Base-by-base conservation (phyloP, 1,284 basidiomycete genomes). In the Stygiomarasmius scandens region DNA sequence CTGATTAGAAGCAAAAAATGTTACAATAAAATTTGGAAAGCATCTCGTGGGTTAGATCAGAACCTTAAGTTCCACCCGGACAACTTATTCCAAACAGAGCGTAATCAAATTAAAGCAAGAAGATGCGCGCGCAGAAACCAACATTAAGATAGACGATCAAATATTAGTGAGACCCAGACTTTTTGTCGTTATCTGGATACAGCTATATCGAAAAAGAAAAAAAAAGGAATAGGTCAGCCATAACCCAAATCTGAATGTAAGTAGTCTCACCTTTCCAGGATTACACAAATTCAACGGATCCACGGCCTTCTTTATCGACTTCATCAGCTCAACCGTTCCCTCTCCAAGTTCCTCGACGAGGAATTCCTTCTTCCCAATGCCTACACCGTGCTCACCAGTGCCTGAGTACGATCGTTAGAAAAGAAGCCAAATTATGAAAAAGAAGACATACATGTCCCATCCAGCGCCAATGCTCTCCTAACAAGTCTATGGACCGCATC, bases 221-320 rank as follows among this genome's bases (percentile, higher is more conserved):
- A 32, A 12, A 32, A 32, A 6, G 12, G 29, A 32, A 12, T 32
- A 6, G 12, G 29, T 32, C 29, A 32, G 5, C 29, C 6, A 32
- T 6, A 32, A 32, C 29, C 5, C 29, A 32, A 32, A 32, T 6
- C 6, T 6, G 12, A 32, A 32, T 6, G 29, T 5, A 32, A 32
- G 38, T 54, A 24, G 49, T 14, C 32, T 60, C 58, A 83, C 87
- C 79, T 93, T 93, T 36, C 88, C 89, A 1, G 92, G 92, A 69
- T 95, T 95, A 73, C 94, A 79, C 59, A 95, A 77, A 63, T 88
- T 83, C 48, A 84, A 64, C 2, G 92, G 92, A 71, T 94, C 92
- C 23, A 95, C 77, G 2, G 85, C 80, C 41, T 73, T 74, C 72
- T 95, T 96, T 61, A 95, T 80, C 5, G 79, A 83, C 71, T 84